These are phyloP conservation scores for Penicillium sclerotigenum DNA, from an alignment of 2,329 filamentous ascomycete genomes.

Conservation along the genomic window DNA sequence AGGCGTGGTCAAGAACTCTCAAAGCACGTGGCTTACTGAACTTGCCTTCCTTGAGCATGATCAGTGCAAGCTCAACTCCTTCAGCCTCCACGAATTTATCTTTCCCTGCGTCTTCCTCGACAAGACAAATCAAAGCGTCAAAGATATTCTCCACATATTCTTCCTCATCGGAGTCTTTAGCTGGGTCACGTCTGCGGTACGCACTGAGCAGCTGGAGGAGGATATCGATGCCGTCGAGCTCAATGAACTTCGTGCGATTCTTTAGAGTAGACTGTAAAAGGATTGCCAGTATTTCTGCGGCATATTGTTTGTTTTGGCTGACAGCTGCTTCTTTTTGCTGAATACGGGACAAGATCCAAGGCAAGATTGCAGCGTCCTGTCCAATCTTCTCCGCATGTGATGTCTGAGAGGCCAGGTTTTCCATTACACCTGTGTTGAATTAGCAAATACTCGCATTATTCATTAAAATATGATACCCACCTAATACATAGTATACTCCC, in stretches of 20 bases:
- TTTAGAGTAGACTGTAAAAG: constrained; percentile 70
- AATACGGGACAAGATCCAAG: constrained; percentile 75
- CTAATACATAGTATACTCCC: constrained; percentile 81
- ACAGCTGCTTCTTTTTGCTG: constrained; percentile 65
- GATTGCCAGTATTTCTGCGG: constrained; percentile 87
- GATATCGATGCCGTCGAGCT: constrained; percentile 69
- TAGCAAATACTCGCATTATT: not conserved
- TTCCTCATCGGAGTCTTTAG: constrained; percentile 82
- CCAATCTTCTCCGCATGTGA: constrained; percentile 69
- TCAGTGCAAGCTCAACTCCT: constrained; percentile 83
- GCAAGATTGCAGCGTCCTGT: constrained; percentile 63
- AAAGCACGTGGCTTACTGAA: constrained; percentile 75
- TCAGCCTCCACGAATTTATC: constrained; percentile 81
- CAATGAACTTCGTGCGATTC: constrained; percentile 62
- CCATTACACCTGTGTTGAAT: constrained; percentile 59
- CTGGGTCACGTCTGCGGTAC: constrained; percentile 82
- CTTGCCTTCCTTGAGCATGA: constrained; percentile 88
- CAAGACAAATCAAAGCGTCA: constrained; percentile 76
- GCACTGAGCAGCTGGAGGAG: constrained; percentile 78
- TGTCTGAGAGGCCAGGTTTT: constrained; percentile 75
- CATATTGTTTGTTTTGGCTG: constrained; percentile 91
- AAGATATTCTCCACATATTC: constrained; percentile 96
- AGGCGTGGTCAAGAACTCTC: constrained; percentile 78
- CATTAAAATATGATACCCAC: constrained; percentile 27
- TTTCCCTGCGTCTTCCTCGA: constrained; percentile 73